Evolutionary conservation across 495 filamentous ascomycete species (phyloP), one percentile per base, ranked within the genome.

Genomic region (Pyronema domesticum): DNA sequence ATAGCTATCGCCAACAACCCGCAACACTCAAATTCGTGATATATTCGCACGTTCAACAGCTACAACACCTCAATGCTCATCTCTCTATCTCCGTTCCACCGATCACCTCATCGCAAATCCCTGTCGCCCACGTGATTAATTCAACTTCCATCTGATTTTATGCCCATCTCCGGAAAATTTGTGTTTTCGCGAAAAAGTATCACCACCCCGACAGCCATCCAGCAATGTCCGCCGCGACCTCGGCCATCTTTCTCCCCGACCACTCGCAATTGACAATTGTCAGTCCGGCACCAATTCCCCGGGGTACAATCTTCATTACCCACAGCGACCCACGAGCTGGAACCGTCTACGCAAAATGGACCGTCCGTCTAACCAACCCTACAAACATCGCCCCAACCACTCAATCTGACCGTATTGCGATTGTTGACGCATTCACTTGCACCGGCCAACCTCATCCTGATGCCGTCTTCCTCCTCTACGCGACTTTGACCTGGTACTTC

Each of bases 401-500:
- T 15, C 6, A 15, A 10, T 46, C 49, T 23, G 50, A 58, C 36
- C 10, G 44, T 14, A 46, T 47, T 40, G 44, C 50, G 6, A 58
- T 48, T 37, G 30, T 34, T n/a, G 42, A 46, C 7, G 34, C 50
- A 7, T 8, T 23, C 11, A 46, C 46, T 9, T 43, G 49, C 37
- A 37, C 45, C 18, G 39, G 30, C 11, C 7, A 23, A 39, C 42
- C 56, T 15, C 49, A 45, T 9, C 42, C 42, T 5, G 50, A 54
- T 34, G 30, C 49, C 55, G 89, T 89, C 55, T 84, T 94, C 85
- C 89, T 95, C 85, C 76, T 96, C 6, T 98, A 89, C 87, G 79
- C 85, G 30, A 88, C 85, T 0, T 69, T 96, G 35, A 93, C 82
- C 68, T 96, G 93, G 93, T 98, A 96, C 70, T 98, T 96, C 65